Evolutionary conservation across 2,329 filamentous ascomycete species (phyloP), one percentile per base, ranked within the genome.

Genomic region (Elsinoe fawcettii): DNA sequence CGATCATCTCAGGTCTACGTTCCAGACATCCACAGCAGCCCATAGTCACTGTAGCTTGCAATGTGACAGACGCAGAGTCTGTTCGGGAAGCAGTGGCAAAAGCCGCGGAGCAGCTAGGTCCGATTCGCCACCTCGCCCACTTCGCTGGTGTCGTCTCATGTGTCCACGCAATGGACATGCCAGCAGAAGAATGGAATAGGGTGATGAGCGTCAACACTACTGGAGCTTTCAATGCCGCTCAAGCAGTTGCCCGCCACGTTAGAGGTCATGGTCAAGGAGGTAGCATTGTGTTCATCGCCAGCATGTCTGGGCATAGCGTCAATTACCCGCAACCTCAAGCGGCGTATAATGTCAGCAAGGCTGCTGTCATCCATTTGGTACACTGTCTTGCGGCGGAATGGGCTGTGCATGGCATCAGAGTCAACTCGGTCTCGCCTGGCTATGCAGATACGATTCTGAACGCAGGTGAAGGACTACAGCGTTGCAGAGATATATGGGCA

Each of bases 401-500:
- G 87, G 84, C 83, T 1, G 71, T 74, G 1, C 78, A 85, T 66
- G 87, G 87, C 0, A 87, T 91, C 60, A 72, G 84, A 2, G 83
- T 87, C 4, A 90, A 91, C 63, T 81, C 76, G 16, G 76, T 91
- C 44, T 83, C 78, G 37, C 87, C 87, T 0, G 87, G 87, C 0
- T 90, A 90, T 63, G 88, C 90, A 82, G 86, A 88, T 64, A 89
- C 86, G 0, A 80, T 88, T 11, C 70, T 90, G 49, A 90, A 89
- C 64, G 16, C 44, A 11, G 54, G 54, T 5, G 23, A 41, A 11
- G 54, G 54, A 27, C 30, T 56, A n/a, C 37, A 56, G 18, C 14
- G 23, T 8, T 41, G 37, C 18, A 47, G 54, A 12, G 41, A 49
- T 6, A 56, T 25, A 3, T 56, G 54, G 54, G 43, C 54, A 20